Percentiles rank a stretch among this genome's conserved stretches.
Evolutionary conservation across 495 filamentous ascomycete species (phyloP).

Genomic region (Daldinia concentrica): DNA sequence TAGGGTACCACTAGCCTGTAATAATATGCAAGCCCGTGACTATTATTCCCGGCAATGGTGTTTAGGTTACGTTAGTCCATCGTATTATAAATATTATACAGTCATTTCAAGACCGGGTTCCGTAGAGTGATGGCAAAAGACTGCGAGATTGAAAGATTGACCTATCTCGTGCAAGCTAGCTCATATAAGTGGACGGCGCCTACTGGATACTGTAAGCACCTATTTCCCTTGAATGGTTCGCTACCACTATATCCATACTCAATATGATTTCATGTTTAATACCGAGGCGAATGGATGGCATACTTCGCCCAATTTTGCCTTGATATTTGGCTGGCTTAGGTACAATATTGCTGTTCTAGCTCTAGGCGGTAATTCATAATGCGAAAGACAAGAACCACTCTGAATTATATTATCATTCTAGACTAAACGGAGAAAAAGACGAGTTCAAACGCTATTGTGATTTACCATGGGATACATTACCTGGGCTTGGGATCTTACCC

Average conservation of each 20-base stretch:
- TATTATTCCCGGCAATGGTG: background rate
- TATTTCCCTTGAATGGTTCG: no score
- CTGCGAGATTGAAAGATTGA: conserved; percentile 1
- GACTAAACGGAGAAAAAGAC: background rate
- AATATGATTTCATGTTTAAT: no score
- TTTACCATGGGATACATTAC: background rate
- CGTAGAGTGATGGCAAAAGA: background rate
- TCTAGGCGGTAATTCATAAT: no score
- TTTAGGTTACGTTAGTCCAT: background rate
- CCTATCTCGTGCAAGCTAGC: background rate
- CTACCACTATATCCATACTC: no score
- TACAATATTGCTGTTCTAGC: no score
- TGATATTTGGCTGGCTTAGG: no score
- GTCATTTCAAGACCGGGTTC: no score
- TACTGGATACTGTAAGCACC: background rate
- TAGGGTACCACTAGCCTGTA: background rate
- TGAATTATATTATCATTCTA: no score
- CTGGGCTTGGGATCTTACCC: background rate
- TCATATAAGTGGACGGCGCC: background rate
- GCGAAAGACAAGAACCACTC: no score
- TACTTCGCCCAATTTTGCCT: no score
- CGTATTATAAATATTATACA: no score
- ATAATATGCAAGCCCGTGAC: background rate
- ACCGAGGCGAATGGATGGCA: no score
- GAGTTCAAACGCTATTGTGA: background rate